phyloP scores from a whole-genome alignment of 2,329 filamentous ascomycete genomes.

The Botrytis aclada region DNA sequence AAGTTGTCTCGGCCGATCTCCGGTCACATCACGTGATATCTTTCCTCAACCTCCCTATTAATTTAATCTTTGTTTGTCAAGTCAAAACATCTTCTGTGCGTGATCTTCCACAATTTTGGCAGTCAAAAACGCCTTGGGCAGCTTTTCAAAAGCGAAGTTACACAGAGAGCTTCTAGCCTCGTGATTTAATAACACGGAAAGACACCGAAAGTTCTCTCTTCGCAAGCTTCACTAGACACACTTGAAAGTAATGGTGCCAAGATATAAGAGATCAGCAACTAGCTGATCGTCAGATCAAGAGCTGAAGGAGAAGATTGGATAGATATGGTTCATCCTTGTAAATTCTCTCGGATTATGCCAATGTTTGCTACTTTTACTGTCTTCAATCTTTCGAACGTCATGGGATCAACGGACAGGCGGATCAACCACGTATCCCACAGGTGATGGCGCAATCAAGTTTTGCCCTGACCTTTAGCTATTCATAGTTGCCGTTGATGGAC shows the following conservation, averaged over 20 bases:
- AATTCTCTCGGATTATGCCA: neutral
- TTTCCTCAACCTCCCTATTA: neutral
- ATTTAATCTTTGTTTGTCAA: neutral
- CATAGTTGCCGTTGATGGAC: slow-evolving; percentile 44
- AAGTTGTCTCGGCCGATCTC: neutral
- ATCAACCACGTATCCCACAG: neutral
- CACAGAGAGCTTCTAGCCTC: neutral
- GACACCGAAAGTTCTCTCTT: neutral
- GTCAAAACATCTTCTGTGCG: neutral
- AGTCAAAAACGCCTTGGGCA: neutral
- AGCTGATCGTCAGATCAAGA: slow-evolving; percentile 29
- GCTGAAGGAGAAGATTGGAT: slow-evolving; percentile 31
- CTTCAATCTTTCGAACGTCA: neutral
- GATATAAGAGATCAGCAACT: neutral
- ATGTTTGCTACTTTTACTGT: neutral
- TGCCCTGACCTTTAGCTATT: too few species aligned
- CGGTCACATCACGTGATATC: neutral
- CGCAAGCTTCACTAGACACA: neutral
- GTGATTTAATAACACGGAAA: neutral
- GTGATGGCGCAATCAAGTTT: neutral
- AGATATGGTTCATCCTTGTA: slow-evolving; percentile 27
- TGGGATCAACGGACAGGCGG: neutral
- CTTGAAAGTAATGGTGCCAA: neutral
- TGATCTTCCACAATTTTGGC: neutral
- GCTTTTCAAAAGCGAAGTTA: neutral